Evolutionary conservation across 2,329 filamentous ascomycete species (phyloP).

Genomic region (Atkinsonella texensis): DNA sequence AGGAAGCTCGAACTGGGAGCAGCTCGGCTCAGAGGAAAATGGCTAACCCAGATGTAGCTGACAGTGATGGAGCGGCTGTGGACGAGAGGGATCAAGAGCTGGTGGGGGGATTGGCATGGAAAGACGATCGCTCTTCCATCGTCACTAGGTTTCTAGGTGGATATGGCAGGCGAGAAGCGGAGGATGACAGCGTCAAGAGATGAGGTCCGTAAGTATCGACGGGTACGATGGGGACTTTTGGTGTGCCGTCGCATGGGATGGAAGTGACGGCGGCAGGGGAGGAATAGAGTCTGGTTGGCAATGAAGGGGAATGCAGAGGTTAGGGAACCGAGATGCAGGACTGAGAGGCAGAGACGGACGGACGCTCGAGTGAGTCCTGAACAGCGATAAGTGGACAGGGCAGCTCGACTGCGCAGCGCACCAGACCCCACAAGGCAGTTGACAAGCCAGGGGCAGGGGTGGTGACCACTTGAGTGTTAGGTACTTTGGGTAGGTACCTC

Average conservation of each 20-base stretch:
- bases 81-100: background rate
- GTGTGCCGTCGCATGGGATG: background rate
- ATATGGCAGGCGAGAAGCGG: background rate
- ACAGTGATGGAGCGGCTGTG: background rate
- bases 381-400: background rate
- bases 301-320: background rate
- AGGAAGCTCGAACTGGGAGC: slow-evolving; percentile 5
- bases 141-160: background rate
- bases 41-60: background rate
- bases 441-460: slow-evolving; percentile 2
- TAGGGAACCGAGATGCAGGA: background rate
- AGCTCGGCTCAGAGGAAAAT: slow-evolving; percentile 2
- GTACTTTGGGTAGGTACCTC: too few species aligned
- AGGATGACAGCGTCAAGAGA: background rate
- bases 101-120: background rate
- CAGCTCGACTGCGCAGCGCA: background rate
- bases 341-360: background rate
- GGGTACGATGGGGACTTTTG: background rate
- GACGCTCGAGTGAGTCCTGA: background rate
- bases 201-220: background rate
- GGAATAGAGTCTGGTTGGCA: background rate
- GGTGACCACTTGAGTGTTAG: background rate
- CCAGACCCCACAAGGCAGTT: slow-evolving; percentile 6
- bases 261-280: background rate
- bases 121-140: slow-evolving; percentile 7